A percentile compares a stretch with the other conserved stretches of the same genome.
phyloP scores from a whole-genome alignment of 805 yeast species.

The Pichia nanzhaoensis region DNA sequence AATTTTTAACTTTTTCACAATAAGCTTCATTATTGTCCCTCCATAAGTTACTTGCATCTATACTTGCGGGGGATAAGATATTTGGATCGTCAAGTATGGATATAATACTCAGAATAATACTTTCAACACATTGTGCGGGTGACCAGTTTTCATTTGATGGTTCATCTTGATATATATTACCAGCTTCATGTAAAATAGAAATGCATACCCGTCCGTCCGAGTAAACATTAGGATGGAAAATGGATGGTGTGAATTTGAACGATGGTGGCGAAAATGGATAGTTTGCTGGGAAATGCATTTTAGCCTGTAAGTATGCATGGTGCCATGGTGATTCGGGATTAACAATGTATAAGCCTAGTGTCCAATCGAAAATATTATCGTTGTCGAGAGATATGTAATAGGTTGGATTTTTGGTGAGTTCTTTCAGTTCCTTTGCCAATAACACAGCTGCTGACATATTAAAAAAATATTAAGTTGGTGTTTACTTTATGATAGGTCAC shows the following conservation, averaged over 20 bases:
- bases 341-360: slow-evolving; percentile 86
- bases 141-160: slow-evolving; percentile 94
- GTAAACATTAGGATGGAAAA: slow-evolving; percentile 92
- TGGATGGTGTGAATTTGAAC: slow-evolving; percentile 86
- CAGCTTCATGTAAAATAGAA: slow-evolving; percentile 86
- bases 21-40: slow-evolving; percentile 75
- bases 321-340: slow-evolving; percentile 85
- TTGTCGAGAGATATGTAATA: slow-evolving; percentile 37
- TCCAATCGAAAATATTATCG: slow-evolving; percentile 60
- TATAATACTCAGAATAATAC: slow-evolving; percentile 82
- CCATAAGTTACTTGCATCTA: slow-evolving; percentile 91
- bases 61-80: slow-evolving; percentile 88
- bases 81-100: slow-evolving; percentile 92
- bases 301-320: slow-evolving; percentile 92
- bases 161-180: slow-evolving; percentile 85
- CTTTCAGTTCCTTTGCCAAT: slow-evolving; percentile 32
- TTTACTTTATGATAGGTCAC: no score
- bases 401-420: slow-evolving; percentile 28
- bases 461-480: no score
- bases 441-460: slow-evolving; percentile 25
- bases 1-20: slow-evolving; percentile 65
- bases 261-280: slow-evolving; percentile 39
- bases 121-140: slow-evolving; percentile 88
- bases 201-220: slow-evolving; percentile 83
- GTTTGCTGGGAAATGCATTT: slow-evolving; percentile 86